Evolutionary conservation across 2,329 filamentous ascomycete species (phyloP).

Genomic region (Whalleya microplaca): DNA sequence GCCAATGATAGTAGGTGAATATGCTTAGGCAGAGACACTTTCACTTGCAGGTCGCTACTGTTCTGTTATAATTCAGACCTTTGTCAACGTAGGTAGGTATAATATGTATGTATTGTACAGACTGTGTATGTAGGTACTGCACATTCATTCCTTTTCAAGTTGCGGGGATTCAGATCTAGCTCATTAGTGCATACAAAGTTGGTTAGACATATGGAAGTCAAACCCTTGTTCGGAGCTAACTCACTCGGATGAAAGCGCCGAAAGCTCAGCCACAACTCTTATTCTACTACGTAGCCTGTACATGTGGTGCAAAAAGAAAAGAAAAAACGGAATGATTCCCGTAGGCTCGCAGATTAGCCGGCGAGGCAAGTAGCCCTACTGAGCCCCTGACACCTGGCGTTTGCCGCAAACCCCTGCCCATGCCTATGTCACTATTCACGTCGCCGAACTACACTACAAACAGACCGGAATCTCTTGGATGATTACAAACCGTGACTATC

Average conservation of each 20-base stretch:
- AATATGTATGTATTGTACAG: no score
- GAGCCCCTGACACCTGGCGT: conserved; percentile 1
- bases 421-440: conserved; percentile 3
- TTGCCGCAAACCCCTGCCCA: conserved; percentile 12
- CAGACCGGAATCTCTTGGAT: background rate
- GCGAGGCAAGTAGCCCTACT: conserved; percentile 1
- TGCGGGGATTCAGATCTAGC: background rate
- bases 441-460: background rate
- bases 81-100: no score
- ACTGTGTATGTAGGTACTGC: no score
- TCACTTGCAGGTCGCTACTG: background rate
- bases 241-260: background rate
- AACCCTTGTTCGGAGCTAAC: background rate
- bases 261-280: background rate
- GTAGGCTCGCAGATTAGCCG: background rate
- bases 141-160: background rate
- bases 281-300: background rate
- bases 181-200: background rate
- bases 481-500: background rate
- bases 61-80: no score
- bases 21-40: background rate
- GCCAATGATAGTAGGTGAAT: background rate
- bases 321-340: background rate
- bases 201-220: background rate
- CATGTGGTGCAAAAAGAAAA: no score